Percentiles rank a stretch among this genome's conserved stretches.
Conservation (phyloP, 257 asterid species). For the Lithospermum erythrorhizon region DNA sequence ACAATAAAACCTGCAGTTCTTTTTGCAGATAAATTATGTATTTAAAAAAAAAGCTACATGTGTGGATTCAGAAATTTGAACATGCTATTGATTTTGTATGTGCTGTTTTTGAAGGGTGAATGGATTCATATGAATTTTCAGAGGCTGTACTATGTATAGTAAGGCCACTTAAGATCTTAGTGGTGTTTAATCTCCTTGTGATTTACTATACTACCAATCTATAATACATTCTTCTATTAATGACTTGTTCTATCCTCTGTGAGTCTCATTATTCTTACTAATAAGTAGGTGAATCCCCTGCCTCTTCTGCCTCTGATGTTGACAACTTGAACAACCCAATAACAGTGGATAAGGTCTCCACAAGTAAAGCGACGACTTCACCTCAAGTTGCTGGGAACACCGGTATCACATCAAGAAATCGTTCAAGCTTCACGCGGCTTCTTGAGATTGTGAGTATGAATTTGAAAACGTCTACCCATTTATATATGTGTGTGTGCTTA, state of each 20-base stretch:
- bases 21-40: no score
- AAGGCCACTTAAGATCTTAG: not conserved
- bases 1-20: no score
- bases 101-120: no score
- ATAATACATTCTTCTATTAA: not conserved
- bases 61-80: no score
- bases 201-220: not conserved
- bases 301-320: conserved; percentile 94
- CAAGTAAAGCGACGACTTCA: conserved; percentile 50
- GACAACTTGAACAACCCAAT: conserved; percentile 85
- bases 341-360: conserved; percentile 47
- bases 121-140: not conserved
- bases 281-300: conserved; percentile 86
- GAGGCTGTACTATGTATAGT: not conserved
- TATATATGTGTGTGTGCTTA: not conserved
- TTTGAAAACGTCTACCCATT: not conserved
- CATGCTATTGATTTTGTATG: no score
- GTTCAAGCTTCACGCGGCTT: conserved; percentile 29
- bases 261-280: not conserved
- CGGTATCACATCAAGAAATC: conserved; percentile 22
- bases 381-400: conserved; percentile 36
- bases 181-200: not conserved
- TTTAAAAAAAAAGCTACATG: no score
- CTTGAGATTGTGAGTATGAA: conserved; percentile 30
- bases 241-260: conserved; percentile 1